Base-by-base conservation (phyloP, 2,329 filamentous ascomycete species). In the Fusarium sp. region DNA sequence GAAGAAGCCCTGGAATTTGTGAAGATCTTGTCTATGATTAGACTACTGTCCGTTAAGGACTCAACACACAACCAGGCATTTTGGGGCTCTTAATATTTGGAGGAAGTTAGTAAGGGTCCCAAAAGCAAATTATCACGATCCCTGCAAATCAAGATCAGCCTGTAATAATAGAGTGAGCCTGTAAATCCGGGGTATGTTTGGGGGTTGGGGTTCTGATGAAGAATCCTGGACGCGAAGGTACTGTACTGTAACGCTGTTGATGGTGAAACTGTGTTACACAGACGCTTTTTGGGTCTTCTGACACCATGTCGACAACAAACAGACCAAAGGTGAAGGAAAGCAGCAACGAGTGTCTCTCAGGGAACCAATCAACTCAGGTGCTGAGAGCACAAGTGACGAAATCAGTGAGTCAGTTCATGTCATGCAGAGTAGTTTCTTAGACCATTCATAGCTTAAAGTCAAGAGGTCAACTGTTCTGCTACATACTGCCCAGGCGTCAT, bases 101-200 rank as follows among this genome's bases (percentile, higher is more conserved):
- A 30, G 20, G 12, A 51, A 28, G 16, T 38, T 40, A 8, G 30
- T 49, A 18, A 51, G 34, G n/a, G 33, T 37, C 34, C 47, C 28
- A 15, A 30, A 38, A 38, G 47, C 7, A 40, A 28, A 28, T 16
- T 38, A 34, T 18, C 18, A 28, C 20, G 16, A 62, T 40, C 62
- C 62, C 60, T 66, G 62, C 26, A 46, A 51, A 61, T 65, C 54
- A 20, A 55, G 62, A 63, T 67, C 57, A 56, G 46, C 8, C 47
- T n/a, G 23, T 26, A 51, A 38, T 26, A 51, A 38, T 26, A 51
- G 18, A 60, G 28, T 15, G 16, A 60, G 49, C 23, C 23, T 46
- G 16, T 45, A 4, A 70, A 70, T 70, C 67, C 34, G 67, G 67
- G 67, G 67, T 59, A 45, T 34, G 30, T 49, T 45, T 61, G 65